Evolutionary conservation across 2,329 filamentous ascomycete genomes (phyloP).

Genomic region (Ophiostoma populinum): DNA sequence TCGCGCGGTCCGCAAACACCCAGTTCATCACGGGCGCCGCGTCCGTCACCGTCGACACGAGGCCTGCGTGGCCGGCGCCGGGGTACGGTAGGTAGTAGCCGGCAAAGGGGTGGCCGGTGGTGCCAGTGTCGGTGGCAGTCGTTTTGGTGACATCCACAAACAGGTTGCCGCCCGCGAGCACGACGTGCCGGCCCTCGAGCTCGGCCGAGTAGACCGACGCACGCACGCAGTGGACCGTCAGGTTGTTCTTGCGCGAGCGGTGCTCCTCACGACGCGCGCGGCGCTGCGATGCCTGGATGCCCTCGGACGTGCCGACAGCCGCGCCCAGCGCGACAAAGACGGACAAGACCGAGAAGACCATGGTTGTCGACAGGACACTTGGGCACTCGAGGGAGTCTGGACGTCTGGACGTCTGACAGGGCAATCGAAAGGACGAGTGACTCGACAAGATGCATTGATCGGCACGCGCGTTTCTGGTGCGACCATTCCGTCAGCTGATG

Average conservation of each 20-base stretch:
- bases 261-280: constrained; percentile 28
- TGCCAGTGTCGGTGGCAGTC: no score
- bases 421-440: no score
- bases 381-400: no score
- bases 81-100: constrained; percentile 42
- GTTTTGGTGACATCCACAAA: no score
- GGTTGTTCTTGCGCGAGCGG: constrained; percentile 28
- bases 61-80: constrained; percentile 27
- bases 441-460: no score
- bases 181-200: constrained; percentile 27
- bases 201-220: constrained; percentile 24
- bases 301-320: constrained; percentile 28
- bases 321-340: constrained; percentile 24
- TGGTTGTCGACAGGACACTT: no score
- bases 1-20: constrained; percentile 29
- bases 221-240: constrained; percentile 28
- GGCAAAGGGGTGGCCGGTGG: constrained; percentile 34
- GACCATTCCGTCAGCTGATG: no score
- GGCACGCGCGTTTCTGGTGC: no score
- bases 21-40: constrained; percentile 33
- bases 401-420: no score
- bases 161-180: constrained; percentile 27
- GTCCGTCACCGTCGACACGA: constrained; percentile 30
- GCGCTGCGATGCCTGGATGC: constrained; percentile 28
- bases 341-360: constrained; percentile 14